Conservation (phyloP, 1,284 basidiomycete genomes). For the Fistulina hepatica region DNA sequence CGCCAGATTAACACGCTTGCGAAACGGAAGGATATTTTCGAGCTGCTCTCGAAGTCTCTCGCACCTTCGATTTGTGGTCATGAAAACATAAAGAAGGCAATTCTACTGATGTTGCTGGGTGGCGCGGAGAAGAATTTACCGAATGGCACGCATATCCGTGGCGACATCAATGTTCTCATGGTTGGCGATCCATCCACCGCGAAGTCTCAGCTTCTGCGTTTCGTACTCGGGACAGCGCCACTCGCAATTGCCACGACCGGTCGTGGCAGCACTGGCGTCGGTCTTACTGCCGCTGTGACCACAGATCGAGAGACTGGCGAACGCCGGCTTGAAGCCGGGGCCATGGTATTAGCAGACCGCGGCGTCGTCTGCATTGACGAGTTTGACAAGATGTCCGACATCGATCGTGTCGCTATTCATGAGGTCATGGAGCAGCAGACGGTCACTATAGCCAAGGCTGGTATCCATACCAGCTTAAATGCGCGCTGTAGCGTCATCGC, state of each 20-base stretch:
- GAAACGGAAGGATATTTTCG: slow-evolving; percentile 80
- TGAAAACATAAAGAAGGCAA: slow-evolving; percentile 91
- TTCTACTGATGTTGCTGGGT: slow-evolving; percentile 86
- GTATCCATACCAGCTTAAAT: slow-evolving; percentile 97
- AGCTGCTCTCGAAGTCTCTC: slow-evolving; percentile 85
- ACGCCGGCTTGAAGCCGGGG: slow-evolving; percentile 91
- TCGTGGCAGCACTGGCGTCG: slow-evolving; percentile 94
- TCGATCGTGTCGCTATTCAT: slow-evolving; percentile 99
- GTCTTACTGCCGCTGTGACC: slow-evolving; percentile 98
- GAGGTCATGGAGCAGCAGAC: slow-evolving; percentile 99
- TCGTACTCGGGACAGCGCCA: slow-evolving; percentile 93
- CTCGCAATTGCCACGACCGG: slow-evolving; percentile 98
- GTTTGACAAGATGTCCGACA: slow-evolving; percentile 99
- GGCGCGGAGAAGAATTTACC: slow-evolving; percentile 97
- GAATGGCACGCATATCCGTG: slow-evolving; percentile 98
- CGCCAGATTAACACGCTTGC: slow-evolving; percentile 93
- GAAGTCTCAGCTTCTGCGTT: slow-evolving; percentile 94
- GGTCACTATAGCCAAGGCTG: slow-evolving; percentile 98
- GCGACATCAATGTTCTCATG: slow-evolving; percentile 99
- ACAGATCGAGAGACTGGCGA: slow-evolving; percentile 98
- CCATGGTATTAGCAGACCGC: slow-evolving; percentile 99
- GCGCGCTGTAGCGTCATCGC: slow-evolving; percentile 97
- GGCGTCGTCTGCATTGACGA: slow-evolving; percentile 99
- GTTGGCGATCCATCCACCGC: slow-evolving; percentile 98
- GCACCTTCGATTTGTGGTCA: slow-evolving; percentile 97